A percentile compares a stretch with the other conserved stretches of the same genome.
Conservation (phyloP, 768 basidiomycete genomes). For the Termitomyces sp. region DNA sequence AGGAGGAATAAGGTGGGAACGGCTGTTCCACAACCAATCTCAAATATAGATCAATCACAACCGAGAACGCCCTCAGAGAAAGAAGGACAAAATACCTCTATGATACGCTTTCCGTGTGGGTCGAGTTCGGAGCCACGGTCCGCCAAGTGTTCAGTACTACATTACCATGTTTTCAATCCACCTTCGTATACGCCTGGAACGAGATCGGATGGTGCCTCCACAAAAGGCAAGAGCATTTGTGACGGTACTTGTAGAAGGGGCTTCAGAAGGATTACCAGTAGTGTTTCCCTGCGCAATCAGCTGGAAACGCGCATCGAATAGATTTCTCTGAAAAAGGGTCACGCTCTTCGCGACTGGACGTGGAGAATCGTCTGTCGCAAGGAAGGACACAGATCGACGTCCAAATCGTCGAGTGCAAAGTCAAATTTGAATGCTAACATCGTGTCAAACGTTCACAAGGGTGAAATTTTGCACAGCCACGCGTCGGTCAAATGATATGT, state of each 20-base stretch:
- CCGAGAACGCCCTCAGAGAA: too few species aligned
- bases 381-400: conserved; percentile 37
- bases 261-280: conserved; percentile 12
- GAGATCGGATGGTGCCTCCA: conserved; percentile 85
- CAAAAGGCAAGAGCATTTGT: conserved; percentile 40
- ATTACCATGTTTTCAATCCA: conserved; percentile 97
- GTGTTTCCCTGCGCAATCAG: conserved; percentile 52
- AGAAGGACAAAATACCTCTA: conserved; percentile 54
- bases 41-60: neutral
- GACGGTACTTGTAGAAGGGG: neutral
- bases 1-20: conserved; percentile 78
- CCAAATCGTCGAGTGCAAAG: conserved; percentile 50
- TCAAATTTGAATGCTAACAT: conserved; percentile 61
- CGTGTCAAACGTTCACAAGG: too few species aligned
- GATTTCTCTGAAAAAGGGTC: conserved; percentile 69
- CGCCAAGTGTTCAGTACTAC: conserved; percentile 72
- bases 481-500: too few species aligned
- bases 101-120: conserved; percentile 44
- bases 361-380: neutral
- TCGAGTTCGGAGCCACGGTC: conserved; percentile 18
- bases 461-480: conserved; percentile 9
- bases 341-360: conserved; percentile 7
- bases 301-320: conserved; percentile 97
- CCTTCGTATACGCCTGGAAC: conserved; percentile 93
- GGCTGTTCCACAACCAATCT: conserved; percentile 94